Conservation (phyloP, 352 stramenopile species). For the Globisporangium paroecandrum region DNA sequence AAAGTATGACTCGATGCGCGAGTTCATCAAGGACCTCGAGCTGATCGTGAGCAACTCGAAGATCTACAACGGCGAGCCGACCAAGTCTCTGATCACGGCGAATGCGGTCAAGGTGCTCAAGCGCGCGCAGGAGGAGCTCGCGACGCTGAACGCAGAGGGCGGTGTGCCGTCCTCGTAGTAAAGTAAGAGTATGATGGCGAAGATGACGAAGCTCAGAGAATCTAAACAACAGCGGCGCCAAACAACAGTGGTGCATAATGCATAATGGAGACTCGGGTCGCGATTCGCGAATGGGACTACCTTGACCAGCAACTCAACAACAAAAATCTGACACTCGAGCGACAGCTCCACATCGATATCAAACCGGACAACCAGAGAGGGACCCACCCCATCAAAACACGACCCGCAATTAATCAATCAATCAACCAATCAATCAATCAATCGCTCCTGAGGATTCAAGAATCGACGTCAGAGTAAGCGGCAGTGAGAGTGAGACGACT, state of each 20-base stretch:
- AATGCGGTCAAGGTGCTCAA: constrained; percentile 79
- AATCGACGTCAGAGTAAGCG: no score
- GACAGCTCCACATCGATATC: not conserved
- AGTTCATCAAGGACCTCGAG: constrained; percentile 85
- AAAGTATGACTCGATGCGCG: constrained; percentile 78
- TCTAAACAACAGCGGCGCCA: not conserved
- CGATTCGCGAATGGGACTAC: not conserved
- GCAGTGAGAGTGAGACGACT: not conserved
- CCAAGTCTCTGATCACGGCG: constrained; percentile 65
- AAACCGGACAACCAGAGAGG: no score
- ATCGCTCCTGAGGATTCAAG: no score
- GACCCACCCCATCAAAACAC: no score
- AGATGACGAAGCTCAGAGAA: not conserved
- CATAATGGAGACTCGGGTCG: not conserved
- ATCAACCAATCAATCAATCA: no score
- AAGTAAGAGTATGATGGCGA: not conserved
- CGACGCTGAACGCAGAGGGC: constrained; percentile 39
- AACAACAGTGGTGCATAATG: not conserved
- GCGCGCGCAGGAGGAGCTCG: constrained; percentile 70
- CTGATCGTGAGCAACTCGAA: constrained; percentile 86
- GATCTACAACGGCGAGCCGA: constrained; percentile 73
- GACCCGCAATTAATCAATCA: no score
- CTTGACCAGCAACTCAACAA: not conserved
- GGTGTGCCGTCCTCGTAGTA: not conserved
- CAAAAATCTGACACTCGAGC: not conserved